Evolutionary conservation across 345 rosid species (phyloP), one percentile per base, ranked within the genome.

Genomic region (Brassica carinata): DNA sequence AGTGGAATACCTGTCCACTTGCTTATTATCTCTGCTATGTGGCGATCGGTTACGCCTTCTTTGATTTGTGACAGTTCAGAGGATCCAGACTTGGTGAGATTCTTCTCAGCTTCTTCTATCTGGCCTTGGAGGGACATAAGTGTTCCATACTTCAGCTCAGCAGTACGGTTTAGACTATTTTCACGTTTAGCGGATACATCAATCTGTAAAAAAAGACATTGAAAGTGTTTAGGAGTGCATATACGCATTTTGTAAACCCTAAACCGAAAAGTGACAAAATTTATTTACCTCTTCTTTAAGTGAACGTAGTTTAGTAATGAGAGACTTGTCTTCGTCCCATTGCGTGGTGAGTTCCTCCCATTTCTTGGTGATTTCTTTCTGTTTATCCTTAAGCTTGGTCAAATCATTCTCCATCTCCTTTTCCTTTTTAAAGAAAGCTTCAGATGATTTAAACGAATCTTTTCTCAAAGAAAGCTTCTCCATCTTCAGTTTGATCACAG

Each of bases 1-100:
- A 96, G 74, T 45, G 99, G 98, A 75, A 96, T 96, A 33, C 98
- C 99, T 11, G 99, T 95, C 97, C 98, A 95, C 86, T 93, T 91
- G 84, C 96, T 95, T 64, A 95, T 97, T 64, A 96, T 86, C 81
- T 96, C 98, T 18, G 96, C 90, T 75, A 95, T 95, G 85, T 91
- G 98, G 66, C 89, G 78, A 82, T 91, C 94, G 36, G 90, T 89
- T 10, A 96, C 99, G 78, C 90, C 97, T 87, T 96, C 99, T 77
- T 87, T 87, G 40, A 93, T 93, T 80, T 90, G 78, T 30, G 97
- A 89, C 26, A 86, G 84, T 45, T 94, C 99, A 58, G 93, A 83
- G 31, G 84, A 79, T 78, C 77, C 88, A 74, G 88, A 93, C 7
- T 86, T 90, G 13, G 90, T 53, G 40, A 93, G 97, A 77, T 93